Conservation (phyloP, 805 yeast species). For the Pichia exigua region DNA sequence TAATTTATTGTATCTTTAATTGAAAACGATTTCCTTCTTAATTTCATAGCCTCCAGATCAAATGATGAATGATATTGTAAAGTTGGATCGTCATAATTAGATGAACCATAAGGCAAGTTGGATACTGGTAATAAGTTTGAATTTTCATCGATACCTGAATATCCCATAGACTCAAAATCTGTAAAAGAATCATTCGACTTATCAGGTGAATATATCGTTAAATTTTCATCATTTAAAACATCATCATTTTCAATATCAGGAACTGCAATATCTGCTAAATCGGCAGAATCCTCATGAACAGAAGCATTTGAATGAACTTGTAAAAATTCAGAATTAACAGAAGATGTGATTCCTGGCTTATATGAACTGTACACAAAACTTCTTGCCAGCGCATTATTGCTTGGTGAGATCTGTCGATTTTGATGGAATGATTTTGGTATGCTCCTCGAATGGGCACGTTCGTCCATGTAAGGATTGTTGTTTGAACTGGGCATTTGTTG, state of each 20-base stretch:
- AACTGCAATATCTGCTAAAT: constrained; percentile 49
- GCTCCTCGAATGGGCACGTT: constrained; percentile 1
- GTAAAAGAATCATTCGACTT: background rate
- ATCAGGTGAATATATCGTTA: background rate
- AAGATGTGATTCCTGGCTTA: constrained; percentile 27
- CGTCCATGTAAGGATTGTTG: background rate
- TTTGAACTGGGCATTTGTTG: background rate
- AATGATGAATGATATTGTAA: background rate
- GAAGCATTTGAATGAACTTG: constrained; percentile 40
- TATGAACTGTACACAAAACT: constrained; percentile 32
- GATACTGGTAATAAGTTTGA: background rate
- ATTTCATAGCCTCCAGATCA: constrained; percentile 11
- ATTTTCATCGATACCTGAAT: constrained; percentile 1
- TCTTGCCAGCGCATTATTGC: constrained; percentile 30
- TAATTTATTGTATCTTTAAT: background rate
- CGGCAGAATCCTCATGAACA: constrained; percentile 51
- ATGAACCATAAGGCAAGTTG: constrained; percentile 5
- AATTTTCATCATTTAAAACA: too few relatives aligned
- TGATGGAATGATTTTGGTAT: constrained; percentile 8
- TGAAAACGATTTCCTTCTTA: background rate
- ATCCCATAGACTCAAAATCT: background rate
- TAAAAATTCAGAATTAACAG: constrained; percentile 17
- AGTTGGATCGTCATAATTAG: constrained; percentile 2
- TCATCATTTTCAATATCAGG: constrained; percentile 23
- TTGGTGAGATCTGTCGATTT: constrained; percentile 6